Conservation (phyloP, 768 basidiomycete species). For the Lenzites betulinus region DNA sequence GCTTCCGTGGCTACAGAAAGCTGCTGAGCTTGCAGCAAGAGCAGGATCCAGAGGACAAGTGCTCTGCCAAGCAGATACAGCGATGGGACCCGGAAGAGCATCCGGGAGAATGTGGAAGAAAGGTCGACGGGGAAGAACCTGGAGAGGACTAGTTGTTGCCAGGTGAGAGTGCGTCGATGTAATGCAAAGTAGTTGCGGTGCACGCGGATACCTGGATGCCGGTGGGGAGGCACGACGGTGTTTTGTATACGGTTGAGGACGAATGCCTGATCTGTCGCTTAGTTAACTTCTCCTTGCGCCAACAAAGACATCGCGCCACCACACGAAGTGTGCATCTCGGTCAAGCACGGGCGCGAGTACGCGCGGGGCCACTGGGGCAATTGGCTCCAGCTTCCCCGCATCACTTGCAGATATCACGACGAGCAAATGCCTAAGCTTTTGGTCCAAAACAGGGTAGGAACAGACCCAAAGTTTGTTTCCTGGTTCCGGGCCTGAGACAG, state of each 20-base stretch:
- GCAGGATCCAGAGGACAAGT: conserved; percentile 56
- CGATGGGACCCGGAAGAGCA: conserved; percentile 62
- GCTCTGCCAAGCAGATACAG: conserved; percentile 60
- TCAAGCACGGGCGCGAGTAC: not conserved
- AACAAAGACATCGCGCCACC: not conserved
- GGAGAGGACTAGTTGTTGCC: conserved; percentile 26
- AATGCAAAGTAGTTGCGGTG: conserved; percentile 9
- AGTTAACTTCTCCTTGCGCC: conserved; percentile 8
- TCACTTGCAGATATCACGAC: too few species aligned
- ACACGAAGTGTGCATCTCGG: not conserved
- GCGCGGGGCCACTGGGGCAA: too few species aligned
- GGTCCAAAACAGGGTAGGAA: too few species aligned
- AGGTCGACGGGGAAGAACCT: conserved; percentile 67
- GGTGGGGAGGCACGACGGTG: conserved; percentile 68
- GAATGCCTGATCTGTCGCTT: conserved; percentile 48
- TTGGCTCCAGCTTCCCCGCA: too few species aligned
- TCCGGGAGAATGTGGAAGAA: conserved; percentile 57
- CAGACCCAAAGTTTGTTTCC: too few species aligned
- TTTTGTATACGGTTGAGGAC: conserved; percentile 78
- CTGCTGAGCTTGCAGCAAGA: conserved; percentile 59
- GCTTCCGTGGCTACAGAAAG: conserved; percentile 38
- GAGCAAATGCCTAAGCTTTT: too few species aligned
- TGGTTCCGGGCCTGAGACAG: too few species aligned
- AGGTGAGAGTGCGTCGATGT: conserved; percentile 2
- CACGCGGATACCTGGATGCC: conserved; percentile 31